Evolutionary conservation across 805 yeast genomes (phyloP), one percentile per base, ranked within the genome.

Genomic region (Lipomyces sp.): DNA sequence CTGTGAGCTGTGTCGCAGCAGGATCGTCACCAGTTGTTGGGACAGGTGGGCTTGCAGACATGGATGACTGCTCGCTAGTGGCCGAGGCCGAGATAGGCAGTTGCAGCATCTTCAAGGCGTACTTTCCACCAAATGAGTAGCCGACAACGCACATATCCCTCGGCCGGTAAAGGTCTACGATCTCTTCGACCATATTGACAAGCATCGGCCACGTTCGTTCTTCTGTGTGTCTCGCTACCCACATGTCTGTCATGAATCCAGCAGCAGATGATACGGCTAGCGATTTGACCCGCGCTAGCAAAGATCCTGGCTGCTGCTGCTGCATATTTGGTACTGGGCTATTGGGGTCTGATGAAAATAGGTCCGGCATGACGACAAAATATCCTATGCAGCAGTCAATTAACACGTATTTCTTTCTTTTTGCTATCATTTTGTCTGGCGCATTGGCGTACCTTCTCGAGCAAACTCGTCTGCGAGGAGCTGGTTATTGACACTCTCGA

Each of bases 211-310:
- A 71, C 3, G 75, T 72, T 37, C 72, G 65, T 55, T 76, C 77
- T 58, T 64, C 73, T 10, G 78, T 74, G 67, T 76, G 79, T 56
- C 72, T 71, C 15, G 78, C 78, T 10, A 76, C 59, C 78, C 78
- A 76, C 77, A 76, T 76, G 55, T 76, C 78, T 39, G 77, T 78
- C 60, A 71, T 61, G 60, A 76, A 76, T 18, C 78, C 78, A 45
- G 75, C 70, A 15, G 74, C 74, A 8, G 73, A 64, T 8, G 70
- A 65, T 2, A 69, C 71, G 7, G 76, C 75, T 35, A 72, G 57
- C n/a, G 72, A 62, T 57, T 75, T 74, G 56, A 76, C 57, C 32
- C 71, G 66, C 4, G 69, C 57, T 2, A 71, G 48, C 15, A 67
- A 45, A 10, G 60, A 54, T 7, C 4, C 64, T 59, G 53, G 15